These are phyloP conservation scores for Fusarium sp. DNA, from an alignment of 2,329 filamentous ascomycete species.

Conservation along the genomic window DNA sequence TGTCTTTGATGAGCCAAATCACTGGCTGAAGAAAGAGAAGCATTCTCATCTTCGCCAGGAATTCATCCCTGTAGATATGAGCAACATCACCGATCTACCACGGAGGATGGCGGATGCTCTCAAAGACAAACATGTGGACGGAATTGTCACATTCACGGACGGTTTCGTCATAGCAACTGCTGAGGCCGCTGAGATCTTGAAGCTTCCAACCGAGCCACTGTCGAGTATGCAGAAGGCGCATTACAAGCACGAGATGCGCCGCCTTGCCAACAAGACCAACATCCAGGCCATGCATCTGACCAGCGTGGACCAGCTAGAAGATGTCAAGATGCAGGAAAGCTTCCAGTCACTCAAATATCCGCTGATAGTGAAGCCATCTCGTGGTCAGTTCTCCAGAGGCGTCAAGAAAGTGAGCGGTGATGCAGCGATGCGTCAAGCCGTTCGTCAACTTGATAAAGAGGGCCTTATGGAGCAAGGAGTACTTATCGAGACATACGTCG, in stretches of 20 bases:
- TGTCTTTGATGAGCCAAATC: not conserved
- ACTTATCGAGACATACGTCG: not conserved
- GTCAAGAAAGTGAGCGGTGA: not conserved
- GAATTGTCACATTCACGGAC: not conserved
- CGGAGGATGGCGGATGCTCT: not conserved
- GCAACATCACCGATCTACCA: not conserved
- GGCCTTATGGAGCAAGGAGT: not conserved
- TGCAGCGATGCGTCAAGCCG: not conserved
- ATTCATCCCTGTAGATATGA: not conserved
- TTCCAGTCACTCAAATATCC: not conserved
- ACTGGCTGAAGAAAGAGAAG: not conserved
- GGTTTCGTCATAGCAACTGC: not conserved
- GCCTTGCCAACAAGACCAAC: not conserved
- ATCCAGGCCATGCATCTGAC: not conserved
- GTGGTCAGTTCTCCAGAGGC: not conserved
- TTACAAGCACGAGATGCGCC: not conserved
- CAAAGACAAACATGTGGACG: not conserved
- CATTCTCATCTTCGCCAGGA: not conserved
- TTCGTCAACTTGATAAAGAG: not conserved
- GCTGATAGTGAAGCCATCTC: not conserved
- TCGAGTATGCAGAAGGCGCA: not conserved
- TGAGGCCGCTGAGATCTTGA: not conserved
- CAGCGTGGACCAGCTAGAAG: not conserved
- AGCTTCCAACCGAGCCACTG: not conserved
- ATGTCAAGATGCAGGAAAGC: not conserved